Conservation (phyloP, 176 grass and related monocot species). For the Olyra latifolia region DNA sequence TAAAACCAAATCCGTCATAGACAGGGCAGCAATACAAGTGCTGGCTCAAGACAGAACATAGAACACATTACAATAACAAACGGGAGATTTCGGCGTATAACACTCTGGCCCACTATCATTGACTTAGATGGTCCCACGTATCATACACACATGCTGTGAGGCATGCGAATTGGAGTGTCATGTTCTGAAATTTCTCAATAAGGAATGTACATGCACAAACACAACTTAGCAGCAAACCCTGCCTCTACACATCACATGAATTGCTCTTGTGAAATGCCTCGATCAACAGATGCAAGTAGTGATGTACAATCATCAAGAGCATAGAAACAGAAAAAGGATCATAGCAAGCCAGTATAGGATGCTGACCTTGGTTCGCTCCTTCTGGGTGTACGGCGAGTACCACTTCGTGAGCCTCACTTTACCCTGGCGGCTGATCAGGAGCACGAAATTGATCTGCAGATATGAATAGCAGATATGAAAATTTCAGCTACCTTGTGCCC, state of each 20-base stretch:
- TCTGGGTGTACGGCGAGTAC: slow-evolving; percentile 94
- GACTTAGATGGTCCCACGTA: too few relatives aligned
- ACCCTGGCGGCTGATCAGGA: slow-evolving; percentile 87
- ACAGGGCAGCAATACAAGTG: background rate
- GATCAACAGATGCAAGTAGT: too few relatives aligned
- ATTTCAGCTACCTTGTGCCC: background rate
- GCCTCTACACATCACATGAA: background rate
- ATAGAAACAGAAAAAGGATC: slow-evolving; percentile 2
- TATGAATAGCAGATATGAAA: background rate
- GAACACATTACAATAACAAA: background rate
- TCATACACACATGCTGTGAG: too few relatives aligned
- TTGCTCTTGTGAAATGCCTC: too few relatives aligned
- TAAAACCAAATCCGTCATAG: background rate
- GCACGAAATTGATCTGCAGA: slow-evolving; percentile 87
- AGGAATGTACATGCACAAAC: background rate
- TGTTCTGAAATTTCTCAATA: too few relatives aligned
- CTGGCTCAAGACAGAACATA: slow-evolving; percentile 5
- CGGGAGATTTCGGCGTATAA: too few relatives aligned
- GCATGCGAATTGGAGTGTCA: too few relatives aligned
- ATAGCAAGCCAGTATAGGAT: background rate
- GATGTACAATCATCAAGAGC: background rate
- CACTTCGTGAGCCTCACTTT: slow-evolving; percentile 97
- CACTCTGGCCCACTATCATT: too few relatives aligned
- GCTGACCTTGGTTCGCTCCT: slow-evolving; percentile 89
- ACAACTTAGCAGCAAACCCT: background rate